A percentile compares a stretch with the other conserved stretches of the same genome.
Conservation (phyloP, 352 stramenopile species). For the Phytopythium cucurbitacearum region DNA sequence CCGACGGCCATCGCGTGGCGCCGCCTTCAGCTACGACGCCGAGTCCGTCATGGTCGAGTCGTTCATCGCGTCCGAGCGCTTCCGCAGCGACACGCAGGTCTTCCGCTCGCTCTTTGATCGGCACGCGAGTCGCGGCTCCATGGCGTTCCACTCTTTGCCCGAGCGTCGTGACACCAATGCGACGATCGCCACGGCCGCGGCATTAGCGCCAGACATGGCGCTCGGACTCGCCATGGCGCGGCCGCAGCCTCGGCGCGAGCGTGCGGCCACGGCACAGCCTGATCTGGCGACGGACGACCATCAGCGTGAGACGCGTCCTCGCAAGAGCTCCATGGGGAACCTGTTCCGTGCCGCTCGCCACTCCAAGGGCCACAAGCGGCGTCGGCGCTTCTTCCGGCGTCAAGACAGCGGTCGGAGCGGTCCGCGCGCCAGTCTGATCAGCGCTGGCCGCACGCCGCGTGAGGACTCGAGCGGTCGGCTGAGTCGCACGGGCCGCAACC, state of each 20-base stretch:
- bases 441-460: not conserved
- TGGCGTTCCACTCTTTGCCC: conserved; percentile 66
- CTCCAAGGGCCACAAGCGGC: conserved; percentile 31
- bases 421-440: conserved; percentile 2
- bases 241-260: not conserved
- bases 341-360: conserved; percentile 63
- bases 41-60: conserved; percentile 88
- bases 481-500: too few relatives aligned
- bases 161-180: conserved; percentile 8
- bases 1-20: conserved; percentile 45
- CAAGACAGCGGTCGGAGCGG: too few relatives aligned
- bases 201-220: too few relatives aligned
- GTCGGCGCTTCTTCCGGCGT: conserved; percentile 36
- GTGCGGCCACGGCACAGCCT: conserved; percentile 15
- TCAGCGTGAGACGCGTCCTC: not conserved
- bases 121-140: conserved; percentile 77
- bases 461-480: too few relatives aligned
- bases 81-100: conserved; percentile 35
- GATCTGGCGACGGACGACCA: conserved; percentile 4
- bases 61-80: conserved; percentile 80
- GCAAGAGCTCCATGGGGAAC: conserved; percentile 46
- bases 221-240: too few relatives aligned
- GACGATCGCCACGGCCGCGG: too few relatives aligned
- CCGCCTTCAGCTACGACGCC: conserved; percentile 86
- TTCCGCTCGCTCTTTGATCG: conserved; percentile 64